These are phyloP conservation scores for Avena insularis DNA, from an alignment of 176 grass and related monocot species.

Conservation along the genomic window DNA sequence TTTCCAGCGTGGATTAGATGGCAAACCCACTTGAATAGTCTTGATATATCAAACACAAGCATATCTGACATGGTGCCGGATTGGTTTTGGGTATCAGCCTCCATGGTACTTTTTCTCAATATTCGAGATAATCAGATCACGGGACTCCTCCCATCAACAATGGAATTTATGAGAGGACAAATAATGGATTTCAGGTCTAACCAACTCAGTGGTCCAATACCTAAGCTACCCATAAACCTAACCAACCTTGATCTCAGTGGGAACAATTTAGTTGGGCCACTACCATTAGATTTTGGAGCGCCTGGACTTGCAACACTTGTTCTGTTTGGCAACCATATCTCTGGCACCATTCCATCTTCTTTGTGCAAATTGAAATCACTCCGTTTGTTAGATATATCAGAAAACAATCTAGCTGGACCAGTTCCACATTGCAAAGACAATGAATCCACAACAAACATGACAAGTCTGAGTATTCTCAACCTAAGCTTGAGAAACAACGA, in stretches of 20 bases:
- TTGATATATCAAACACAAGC: constrained; percentile 46
- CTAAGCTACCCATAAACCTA: constrained; percentile 32
- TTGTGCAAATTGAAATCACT: constrained; percentile 19
- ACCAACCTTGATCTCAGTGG: neutral
- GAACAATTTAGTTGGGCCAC: constrained; percentile 41
- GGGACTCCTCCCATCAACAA: neutral
- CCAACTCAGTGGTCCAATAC: constrained; percentile 36
- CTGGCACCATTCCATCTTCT: constrained; percentile 40
- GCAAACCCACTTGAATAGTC: neutral
- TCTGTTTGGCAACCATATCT: constrained; percentile 29
- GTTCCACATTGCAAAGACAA: constrained; percentile 18
- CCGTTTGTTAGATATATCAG: neutral
- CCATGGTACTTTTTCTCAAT: neutral
- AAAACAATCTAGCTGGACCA: constrained; percentile 8
- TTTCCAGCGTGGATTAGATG: constrained; percentile 46
- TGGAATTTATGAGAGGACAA: neutral
- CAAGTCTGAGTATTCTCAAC: neutral
- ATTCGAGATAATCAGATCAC: constrained; percentile 40
- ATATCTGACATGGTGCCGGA: constrained; percentile 32
- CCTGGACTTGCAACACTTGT: neutral
- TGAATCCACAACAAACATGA: neutral
- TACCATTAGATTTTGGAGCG: constrained; percentile 20
- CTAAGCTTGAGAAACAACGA: constrained; percentile 32
- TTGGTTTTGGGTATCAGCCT: constrained; percentile 44
- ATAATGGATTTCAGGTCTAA: constrained; percentile 45